phyloP scores from a whole-genome alignment of 2,329 filamentous ascomycete species.

The Fusarium chuoi region DNA sequence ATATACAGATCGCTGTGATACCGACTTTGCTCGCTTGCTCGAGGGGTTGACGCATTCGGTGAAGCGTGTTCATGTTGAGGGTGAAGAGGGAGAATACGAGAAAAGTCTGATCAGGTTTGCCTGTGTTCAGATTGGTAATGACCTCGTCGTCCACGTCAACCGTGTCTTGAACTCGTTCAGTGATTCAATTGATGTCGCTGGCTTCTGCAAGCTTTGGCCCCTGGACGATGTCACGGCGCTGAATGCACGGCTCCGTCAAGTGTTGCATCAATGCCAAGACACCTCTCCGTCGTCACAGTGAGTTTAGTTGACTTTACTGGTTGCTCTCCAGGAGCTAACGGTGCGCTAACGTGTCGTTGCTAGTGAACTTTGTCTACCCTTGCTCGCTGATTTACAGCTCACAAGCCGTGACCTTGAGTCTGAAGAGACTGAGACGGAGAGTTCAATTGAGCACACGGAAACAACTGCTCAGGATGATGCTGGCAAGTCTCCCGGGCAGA shows the following conservation, averaged over 20 bases:
- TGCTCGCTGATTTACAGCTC: background rate
- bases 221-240: conserved; percentile 32
- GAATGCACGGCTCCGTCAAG: conserved; percentile 25
- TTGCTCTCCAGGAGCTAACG: background rate
- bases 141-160: conserved; percentile 38
- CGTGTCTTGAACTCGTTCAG: background rate
- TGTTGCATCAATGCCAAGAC: conserved; percentile 26
- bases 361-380: background rate
- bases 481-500: background rate
- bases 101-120: conserved; percentile 19
- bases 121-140: conserved; percentile 42
- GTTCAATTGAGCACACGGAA: background rate
- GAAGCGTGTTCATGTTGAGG: conserved; percentile 1
- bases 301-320: background rate
- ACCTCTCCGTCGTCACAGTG: background rate
- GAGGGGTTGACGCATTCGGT: conserved; percentile 7
- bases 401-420: background rate
- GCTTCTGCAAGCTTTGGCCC: conserved; percentile 35
- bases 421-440: background rate
- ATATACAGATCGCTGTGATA: background rate
- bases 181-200: background rate
- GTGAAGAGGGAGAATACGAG: background rate
- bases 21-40: conserved; percentile 10
- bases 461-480: background rate
- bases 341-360: background rate